A percentile compares a stretch with the other conserved stretches of the same genome.
Conservation (phyloP, 768 basidiomycete genomes). For the Boletellus sp. region DNA sequence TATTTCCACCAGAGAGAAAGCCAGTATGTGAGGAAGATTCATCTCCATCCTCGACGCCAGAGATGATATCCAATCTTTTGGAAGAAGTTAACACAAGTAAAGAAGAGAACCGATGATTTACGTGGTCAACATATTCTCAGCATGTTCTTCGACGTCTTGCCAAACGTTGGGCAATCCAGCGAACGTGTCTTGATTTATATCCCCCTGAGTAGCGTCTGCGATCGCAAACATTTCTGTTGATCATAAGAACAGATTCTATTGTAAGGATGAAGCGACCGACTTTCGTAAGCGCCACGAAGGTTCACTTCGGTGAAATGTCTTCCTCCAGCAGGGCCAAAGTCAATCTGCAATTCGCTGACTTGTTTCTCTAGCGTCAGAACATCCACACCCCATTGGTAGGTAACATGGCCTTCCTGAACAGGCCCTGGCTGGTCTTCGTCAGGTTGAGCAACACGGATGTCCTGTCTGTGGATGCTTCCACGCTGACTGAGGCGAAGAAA, state of each 20-base stretch:
- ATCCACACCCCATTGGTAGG: slow-evolving; percentile 39
- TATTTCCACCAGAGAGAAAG: slow-evolving; percentile 52
- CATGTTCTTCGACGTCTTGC: slow-evolving; percentile 45
- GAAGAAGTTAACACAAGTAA: not conserved
- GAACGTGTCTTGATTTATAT: slow-evolving; percentile 42
- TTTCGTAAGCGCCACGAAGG: slow-evolving; percentile 49
- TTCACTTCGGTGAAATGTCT: slow-evolving; percentile 47
- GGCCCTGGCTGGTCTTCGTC: slow-evolving; percentile 11
- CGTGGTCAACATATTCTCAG: slow-evolving; percentile 61
- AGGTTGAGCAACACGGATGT: slow-evolving; percentile 28
- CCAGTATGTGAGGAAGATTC: slow-evolving; percentile 42
- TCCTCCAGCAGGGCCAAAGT: slow-evolving; percentile 43
- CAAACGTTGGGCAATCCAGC: slow-evolving; percentile 55
- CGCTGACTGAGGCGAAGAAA: slow-evolving; percentile 47
- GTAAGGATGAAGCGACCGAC: slow-evolving; percentile 36
- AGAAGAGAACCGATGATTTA: slow-evolving; percentile 25
- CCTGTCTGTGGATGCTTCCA: slow-evolving; percentile 44
- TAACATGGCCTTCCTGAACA: not conserved
- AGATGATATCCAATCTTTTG: slow-evolving; percentile 59
- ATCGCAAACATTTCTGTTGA: slow-evolving; percentile 40
- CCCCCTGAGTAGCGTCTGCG: slow-evolving; percentile 27
- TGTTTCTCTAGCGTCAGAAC: slow-evolving; percentile 36
- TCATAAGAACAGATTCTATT: slow-evolving; percentile 10
- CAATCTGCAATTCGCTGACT: slow-evolving; percentile 26
- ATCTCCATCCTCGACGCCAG: slow-evolving; percentile 51